A percentile compares a stretch with the other conserved stretches of the same genome.
phyloP scores from a whole-genome alignment of 805 yeast species.

The Pichia manshurica region DNA sequence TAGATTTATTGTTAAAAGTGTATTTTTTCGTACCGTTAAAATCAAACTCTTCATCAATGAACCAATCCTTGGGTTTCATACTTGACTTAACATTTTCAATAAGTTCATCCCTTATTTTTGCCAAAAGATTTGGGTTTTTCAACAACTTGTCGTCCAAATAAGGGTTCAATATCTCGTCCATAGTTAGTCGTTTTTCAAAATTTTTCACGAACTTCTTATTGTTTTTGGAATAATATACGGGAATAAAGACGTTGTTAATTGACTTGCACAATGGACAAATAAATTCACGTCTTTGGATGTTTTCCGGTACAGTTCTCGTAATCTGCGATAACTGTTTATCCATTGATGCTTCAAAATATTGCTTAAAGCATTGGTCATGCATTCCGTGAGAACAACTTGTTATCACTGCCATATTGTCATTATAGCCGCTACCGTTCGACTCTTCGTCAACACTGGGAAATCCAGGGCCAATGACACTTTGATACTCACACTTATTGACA shows the following conservation, averaged over 20 bases:
- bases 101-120: slow-evolving; percentile 19
- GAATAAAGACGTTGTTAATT: slow-evolving; percentile 76
- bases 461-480: slow-evolving; percentile 63
- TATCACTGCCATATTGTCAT: slow-evolving; percentile 43
- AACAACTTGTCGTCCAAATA: slow-evolving; percentile 14
- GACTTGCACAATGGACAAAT: slow-evolving; percentile 90
- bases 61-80: slow-evolving; percentile 27
- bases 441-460: slow-evolving; percentile 38
- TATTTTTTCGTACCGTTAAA: slow-evolving; percentile 10
- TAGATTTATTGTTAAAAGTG: slow-evolving; percentile 15
- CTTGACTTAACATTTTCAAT: slow-evolving; percentile 18
- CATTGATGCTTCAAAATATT: slow-evolving; percentile 52
- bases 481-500: slow-evolving; percentile 33
- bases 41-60: slow-evolving; percentile 18
- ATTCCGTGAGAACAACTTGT: slow-evolving; percentile 92
- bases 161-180: slow-evolving; percentile 3
- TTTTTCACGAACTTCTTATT: slow-evolving; percentile 19
- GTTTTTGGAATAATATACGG: slow-evolving; percentile 58
- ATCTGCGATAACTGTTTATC: slow-evolving; percentile 57
- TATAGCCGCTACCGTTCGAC: slow-evolving; percentile 21
- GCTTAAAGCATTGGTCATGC: slow-evolving; percentile 73
- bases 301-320: slow-evolving; percentile 77
- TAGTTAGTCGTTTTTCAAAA: slow-evolving; percentile 9
- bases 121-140: slow-evolving; percentile 9
- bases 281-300: slow-evolving; percentile 63